Evolutionary conservation across 2,329 filamentous ascomycete species (phyloP), one percentile per base, ranked within the genome.

Genomic region (Xylariales sp.): DNA sequence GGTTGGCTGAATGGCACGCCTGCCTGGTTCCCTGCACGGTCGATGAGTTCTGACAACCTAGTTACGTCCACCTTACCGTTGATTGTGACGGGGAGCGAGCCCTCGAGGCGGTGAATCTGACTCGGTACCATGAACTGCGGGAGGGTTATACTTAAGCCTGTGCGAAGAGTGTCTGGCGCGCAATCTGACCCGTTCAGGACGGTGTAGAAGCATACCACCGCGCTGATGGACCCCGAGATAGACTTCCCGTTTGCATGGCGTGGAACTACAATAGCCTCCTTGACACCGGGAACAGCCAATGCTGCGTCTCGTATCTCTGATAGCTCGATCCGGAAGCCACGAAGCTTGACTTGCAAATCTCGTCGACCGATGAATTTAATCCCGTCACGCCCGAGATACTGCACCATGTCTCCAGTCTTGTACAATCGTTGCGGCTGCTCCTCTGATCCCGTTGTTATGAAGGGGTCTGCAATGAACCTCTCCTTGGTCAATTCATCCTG

Each of bases 271-370:
- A 18, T 18, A 13, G 16, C 17, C n/a, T 31, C 29, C 6, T 18
- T 13, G 20, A 31, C 15, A 4, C 20, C 29, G 15, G 29, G 29
- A 17, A 16, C 17, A 12, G 29, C 20, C 13, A 18, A 16, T 18
- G 20, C 20, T 11, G 20, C 29, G 5, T 31, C 16, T 16, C 20
- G 29, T 12, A 97, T 96, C 49, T 97, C 93, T 46, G 84, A 85
- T 30, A 97, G 79, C 65, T 98, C 93, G 49, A 98, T 95, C 43
- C 91, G 77, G 72, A 96, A 97, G 2, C 91, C 91, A 43, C 93
- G 84, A 48, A 97, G 91, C 70, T 97, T 97, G 66, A 96, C 86
- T 57, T 97, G 91, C 49, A 84, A 77, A 55, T 97, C 91, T 16
- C 81, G 81, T 41, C 93, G 76, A 16, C 91, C 91, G 6, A 85